phyloP scores from a whole-genome alignment of 192 early-diverging fungal species.

The Coemansia umbellata region DNA sequence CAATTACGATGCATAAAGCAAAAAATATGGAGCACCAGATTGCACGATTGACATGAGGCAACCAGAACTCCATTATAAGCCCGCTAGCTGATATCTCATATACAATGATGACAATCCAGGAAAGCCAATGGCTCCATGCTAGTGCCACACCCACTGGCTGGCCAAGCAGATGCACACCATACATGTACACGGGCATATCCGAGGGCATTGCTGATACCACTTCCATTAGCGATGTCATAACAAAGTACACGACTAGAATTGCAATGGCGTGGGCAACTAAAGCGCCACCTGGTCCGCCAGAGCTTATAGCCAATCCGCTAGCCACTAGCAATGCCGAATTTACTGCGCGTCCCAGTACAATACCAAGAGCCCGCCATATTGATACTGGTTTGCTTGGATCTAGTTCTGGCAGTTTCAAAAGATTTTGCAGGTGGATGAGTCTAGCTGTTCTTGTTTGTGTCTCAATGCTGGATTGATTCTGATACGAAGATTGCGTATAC shows the following conservation, averaged over 20 bases:
- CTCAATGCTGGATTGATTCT: too few species aligned
- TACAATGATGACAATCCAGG: slow-evolving; percentile 17
- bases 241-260: slow-evolving; percentile 6
- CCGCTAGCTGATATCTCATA: slow-evolving; percentile 17
- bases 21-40: slow-evolving; percentile 19
- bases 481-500: too few species aligned
- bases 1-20: slow-evolving; percentile 10
- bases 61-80: slow-evolving; percentile 17
- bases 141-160: slow-evolving; percentile 12
- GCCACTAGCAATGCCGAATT: slow-evolving; percentile 14
- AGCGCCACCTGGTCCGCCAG: slow-evolving; percentile 20
- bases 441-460: too few species aligned
- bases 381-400: background rate
- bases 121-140: slow-evolving; percentile 17
- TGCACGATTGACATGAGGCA: slow-evolving; percentile 10
- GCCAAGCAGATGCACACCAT: slow-evolving; percentile 9
- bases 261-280: slow-evolving; percentile 10
- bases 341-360: slow-evolving; percentile 7
- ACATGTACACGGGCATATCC: slow-evolving; percentile 17
- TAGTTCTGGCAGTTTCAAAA: too few species aligned
- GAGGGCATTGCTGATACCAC: slow-evolving; percentile 12
- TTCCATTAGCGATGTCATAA: slow-evolving; percentile 24
- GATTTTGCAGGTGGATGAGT: too few species aligned
- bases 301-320: slow-evolving; percentile 12
- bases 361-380: too few species aligned